Base-by-base conservation (phyloP, 176 grass and related monocot species). In the Thalia dealbata region DNA sequence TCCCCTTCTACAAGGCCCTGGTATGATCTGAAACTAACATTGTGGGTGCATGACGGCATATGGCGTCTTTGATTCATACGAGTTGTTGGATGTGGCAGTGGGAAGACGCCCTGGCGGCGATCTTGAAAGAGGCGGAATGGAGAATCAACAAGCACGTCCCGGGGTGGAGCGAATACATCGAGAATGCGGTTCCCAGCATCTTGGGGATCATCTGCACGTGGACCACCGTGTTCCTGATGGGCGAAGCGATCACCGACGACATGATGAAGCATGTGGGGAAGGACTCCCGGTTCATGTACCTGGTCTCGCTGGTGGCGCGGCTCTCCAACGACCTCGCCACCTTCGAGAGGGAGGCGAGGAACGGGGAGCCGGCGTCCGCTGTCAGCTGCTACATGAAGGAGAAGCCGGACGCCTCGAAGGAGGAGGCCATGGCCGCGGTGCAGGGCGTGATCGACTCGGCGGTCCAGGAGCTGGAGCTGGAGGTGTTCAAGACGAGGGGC, bases 301-400 rank as follows among this genome's bases (percentile, higher is more conserved):
- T 29, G 2, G 41, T 58, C 15, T 14, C 26, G 3, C 43, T 74
- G 28, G 43, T 74, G 12, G 71, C 71, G 6, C 14, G 71, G 6
- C 71, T 74, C 26, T 74, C 43, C 30, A 74, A 74, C 26, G 71
- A 74, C 46, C 71, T 74, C 6, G 46, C 21, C 25, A 74, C 71
- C 15, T 74, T 74, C 71, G 41, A 52, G 4, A 32, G 71, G 8
- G 71, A 74, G 71, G 43, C 71, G 10, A 13, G 41, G 14, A 6
- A 28, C 26, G 71, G 71, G 3, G 41, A 74, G 14, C 0, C 6
- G 58, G 71, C 43, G 1, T 74, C 71, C 2, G n/a, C 43, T 1
- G 71, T 74, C 8, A 74, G 30, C 51, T 50, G 22, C n/a, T 59
- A 74, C 71, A 56, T 74, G 71, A 14, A n/a, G 1, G 52, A 74